Percentiles rank a stretch among this genome's conserved stretches.
phyloP scores from a whole-genome alignment of 169 alveolate genomes.

The Babesia microti region DNA sequence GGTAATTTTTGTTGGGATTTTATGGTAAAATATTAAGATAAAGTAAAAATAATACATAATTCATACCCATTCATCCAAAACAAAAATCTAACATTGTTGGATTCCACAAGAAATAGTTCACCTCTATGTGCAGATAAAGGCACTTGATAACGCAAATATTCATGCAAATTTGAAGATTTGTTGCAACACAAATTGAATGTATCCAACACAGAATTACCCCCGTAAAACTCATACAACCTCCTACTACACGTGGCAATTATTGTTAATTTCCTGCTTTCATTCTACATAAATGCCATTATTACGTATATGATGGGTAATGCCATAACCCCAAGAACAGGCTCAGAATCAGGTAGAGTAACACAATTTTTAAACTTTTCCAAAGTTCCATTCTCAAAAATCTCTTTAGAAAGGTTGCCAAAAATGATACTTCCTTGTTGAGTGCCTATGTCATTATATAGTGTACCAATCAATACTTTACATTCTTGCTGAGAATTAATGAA shows the following conservation, averaged over 20 bases:
- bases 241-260: conserved; percentile 28
- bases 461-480: too few relatives aligned
- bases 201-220: conserved; percentile 8
- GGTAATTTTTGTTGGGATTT: conserved; percentile 25
- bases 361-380: conserved; percentile 14
- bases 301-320: conserved; percentile 26
- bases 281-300: too few relatives aligned
- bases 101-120: conserved; percentile 21
- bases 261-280: conserved; percentile 18
- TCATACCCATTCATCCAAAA: conserved; percentile 43
- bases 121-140: conserved; percentile 44
- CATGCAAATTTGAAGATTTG: too few relatives aligned
- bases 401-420: conserved; percentile 38
- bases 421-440: conserved; percentile 36
- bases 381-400: conserved; percentile 16
- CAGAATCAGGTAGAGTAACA: conserved; percentile 18
- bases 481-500: conserved; percentile 36
- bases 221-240: conserved; percentile 37
- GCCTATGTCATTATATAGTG: too few relatives aligned
- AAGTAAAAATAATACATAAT: conserved; percentile 19
- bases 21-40: conserved; percentile 8
- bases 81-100: conserved; percentile 37
- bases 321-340: conserved; percentile 33
- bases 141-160: conserved; percentile 34
- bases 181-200: neutral